Conservation (phyloP, 2,329 filamentous ascomycete genomes). For the Neobulgaria alba region DNA sequence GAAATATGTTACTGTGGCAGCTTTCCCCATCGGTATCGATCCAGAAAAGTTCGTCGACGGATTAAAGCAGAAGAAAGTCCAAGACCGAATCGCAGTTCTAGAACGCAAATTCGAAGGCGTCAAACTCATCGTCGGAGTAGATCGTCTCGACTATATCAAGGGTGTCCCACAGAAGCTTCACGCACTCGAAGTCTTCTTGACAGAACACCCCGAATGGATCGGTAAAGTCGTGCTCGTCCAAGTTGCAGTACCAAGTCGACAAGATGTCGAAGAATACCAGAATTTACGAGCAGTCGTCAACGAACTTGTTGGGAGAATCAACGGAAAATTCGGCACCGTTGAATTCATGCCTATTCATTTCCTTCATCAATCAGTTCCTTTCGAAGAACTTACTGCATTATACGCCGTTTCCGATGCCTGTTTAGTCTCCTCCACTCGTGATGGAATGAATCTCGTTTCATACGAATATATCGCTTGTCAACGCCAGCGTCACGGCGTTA, state of each 20-base stretch:
- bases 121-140: slow-evolving; percentile 93
- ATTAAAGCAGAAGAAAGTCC: slow-evolving; percentile 74
- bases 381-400: slow-evolving; percentile 88
- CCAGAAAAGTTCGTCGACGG: slow-evolving; percentile 93
- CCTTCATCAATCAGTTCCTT: slow-evolving; percentile 90
- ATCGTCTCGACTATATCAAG: slow-evolving; percentile 97
- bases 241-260: slow-evolving; percentile 86
- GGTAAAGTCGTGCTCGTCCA: slow-evolving; percentile 95
- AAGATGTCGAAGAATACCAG: slow-evolving; percentile 97
- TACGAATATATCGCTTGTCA: slow-evolving; percentile 98
- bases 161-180: slow-evolving; percentile 96
- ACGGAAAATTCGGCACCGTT: slow-evolving; percentile 91
- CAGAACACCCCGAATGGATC: slow-evolving; percentile 95
- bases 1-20: slow-evolving; percentile 82
- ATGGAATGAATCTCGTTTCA: slow-evolving; percentile 97
- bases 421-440: slow-evolving; percentile 87
- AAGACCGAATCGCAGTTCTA: slow-evolving; percentile 76
- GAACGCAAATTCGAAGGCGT: slow-evolving; percentile 90
- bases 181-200: slow-evolving; percentile 91
- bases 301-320: slow-evolving; percentile 92
- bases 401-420: slow-evolving; percentile 91
- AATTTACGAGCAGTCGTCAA: slow-evolving; percentile 93
- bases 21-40: slow-evolving; percentile 96
- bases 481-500: slow-evolving; percentile 77
- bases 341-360: slow-evolving; percentile 99